Conservation (phyloP, 305 asterid species). For the Fraxinus xanthoxyloides region DNA sequence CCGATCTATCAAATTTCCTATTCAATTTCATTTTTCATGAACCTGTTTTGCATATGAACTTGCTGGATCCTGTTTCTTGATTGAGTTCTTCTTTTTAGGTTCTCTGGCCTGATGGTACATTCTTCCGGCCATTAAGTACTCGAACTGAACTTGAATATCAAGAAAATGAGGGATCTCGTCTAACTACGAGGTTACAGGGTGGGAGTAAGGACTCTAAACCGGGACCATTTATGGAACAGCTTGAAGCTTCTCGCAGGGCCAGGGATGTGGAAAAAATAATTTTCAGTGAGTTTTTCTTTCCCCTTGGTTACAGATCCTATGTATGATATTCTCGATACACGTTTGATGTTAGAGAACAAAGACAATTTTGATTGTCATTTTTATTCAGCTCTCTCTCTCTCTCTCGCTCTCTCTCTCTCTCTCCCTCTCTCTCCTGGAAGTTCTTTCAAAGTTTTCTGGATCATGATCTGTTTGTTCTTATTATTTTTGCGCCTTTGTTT, state of each 20-base stretch:
- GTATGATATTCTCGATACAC: not conserved
- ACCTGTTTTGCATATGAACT: slow-evolving; percentile 5
- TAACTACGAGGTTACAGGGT: slow-evolving; percentile 33
- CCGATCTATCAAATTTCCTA: not conserved
- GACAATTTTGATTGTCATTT: not conserved
- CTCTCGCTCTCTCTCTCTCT: not conserved
- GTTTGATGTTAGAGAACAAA: slow-evolving; percentile 7
- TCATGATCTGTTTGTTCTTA: not conserved
- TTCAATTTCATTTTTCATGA: not conserved
- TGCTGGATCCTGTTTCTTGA: slow-evolving; percentile 20
- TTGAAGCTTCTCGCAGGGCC: slow-evolving; percentile 97
- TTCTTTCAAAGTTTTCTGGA: not conserved
- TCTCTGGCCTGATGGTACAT: slow-evolving; percentile 92
- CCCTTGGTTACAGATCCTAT: slow-evolving; percentile 6
- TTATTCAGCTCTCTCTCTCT: not conserved
- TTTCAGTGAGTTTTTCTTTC: slow-evolving; percentile 57
- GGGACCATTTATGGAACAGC: slow-evolving; percentile 91
- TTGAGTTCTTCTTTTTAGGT: slow-evolving; percentile 43
- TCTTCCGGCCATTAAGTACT: slow-evolving; percentile 58
- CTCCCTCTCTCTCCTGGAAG: not conserved
- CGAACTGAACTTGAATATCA: slow-evolving; percentile 37
- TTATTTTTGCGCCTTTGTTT: not conserved
- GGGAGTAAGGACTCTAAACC: slow-evolving; percentile 48
- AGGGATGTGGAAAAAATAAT: slow-evolving; percentile 82
- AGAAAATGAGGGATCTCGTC: slow-evolving; percentile 40